Evolutionary conservation across 768 basidiomycete genomes (phyloP).

Genomic region (Mycena alexandri): DNA sequence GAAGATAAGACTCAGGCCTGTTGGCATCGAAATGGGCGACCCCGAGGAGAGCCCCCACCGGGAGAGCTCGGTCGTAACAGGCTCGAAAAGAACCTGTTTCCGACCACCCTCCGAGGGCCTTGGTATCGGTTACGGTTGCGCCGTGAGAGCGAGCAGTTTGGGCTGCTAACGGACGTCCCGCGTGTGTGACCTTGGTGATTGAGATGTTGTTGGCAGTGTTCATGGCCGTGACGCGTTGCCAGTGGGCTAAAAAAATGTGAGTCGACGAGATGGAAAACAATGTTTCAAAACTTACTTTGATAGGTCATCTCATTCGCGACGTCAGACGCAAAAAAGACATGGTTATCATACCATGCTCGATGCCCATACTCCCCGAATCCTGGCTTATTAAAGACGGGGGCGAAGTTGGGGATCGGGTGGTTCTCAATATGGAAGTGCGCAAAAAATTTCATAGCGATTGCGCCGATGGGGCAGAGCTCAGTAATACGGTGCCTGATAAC

Average conservation of each 20-base stretch:
- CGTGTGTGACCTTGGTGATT: constrained; percentile 16
- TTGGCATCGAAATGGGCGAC: too few relatives aligned
- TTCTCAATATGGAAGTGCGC: constrained; percentile 41
- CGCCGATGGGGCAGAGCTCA: constrained; percentile 43
- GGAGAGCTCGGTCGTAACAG: constrained; percentile 41
- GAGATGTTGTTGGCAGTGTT: constrained; percentile 41
- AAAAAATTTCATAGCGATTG: not conserved
- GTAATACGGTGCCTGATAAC: constrained; percentile 41
- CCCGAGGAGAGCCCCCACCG: too few relatives aligned
- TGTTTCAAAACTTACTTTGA: constrained; percentile 44
- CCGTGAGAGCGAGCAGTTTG: constrained; percentile 40
- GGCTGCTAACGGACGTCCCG: constrained; percentile 35
- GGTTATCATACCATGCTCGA: constrained; percentile 42
- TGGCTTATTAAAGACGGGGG: constrained; percentile 11
- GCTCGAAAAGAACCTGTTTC: constrained; percentile 27
- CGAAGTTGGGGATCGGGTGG: constrained; percentile 30
- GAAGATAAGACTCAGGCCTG: too few relatives aligned
- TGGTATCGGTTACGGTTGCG: constrained; percentile 38
- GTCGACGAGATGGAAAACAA: too few relatives aligned
- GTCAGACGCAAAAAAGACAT: constrained; percentile 5
- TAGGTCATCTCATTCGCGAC: constrained; percentile 42
- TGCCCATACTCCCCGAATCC: constrained; percentile 41
- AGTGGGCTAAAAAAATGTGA: constrained; percentile 41
- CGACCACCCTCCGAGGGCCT: constrained; percentile 41
- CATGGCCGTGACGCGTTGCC: constrained; percentile 38